These are phyloP conservation scores for Ogataea ganodermae DNA, from an alignment of 805 yeast genomes.

Conservation along the genomic window DNA sequence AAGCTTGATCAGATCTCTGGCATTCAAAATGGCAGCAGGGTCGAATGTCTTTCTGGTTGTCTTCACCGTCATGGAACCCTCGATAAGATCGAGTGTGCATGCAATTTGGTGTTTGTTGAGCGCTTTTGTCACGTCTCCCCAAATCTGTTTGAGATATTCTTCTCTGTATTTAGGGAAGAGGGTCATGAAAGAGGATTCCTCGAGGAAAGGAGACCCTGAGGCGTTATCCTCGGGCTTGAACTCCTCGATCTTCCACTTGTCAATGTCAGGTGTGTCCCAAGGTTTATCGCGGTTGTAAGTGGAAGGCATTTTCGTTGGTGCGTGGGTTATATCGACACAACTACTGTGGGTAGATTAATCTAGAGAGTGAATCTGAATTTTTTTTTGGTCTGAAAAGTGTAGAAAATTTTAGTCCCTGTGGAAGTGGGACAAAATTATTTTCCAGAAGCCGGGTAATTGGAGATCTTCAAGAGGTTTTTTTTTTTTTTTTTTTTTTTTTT, in stretches of 20 bases:
- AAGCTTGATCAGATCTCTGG: conserved; percentile 90
- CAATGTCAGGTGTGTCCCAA: conserved; percentile 95
- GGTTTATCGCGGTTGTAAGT: conserved; percentile 95
- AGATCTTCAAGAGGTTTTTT: not conserved
- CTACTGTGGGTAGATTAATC: too few relatives aligned
- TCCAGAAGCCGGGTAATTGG: not conserved
- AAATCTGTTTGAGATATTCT: conserved; percentile 78
- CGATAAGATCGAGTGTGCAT: conserved; percentile 88
- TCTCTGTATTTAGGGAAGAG: conserved; percentile 97
- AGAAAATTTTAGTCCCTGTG: conserved; percentile 12
- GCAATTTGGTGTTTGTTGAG: conserved; percentile 72
- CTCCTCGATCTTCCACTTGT: conserved; percentile 88
- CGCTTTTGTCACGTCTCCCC: conserved; percentile 90
- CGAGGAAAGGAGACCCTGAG: conserved; percentile 87
- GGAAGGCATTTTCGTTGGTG: conserved; percentile 63
- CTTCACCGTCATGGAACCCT: conserved; percentile 95
- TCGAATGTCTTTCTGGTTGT: conserved; percentile 95
- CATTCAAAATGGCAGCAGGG: conserved; percentile 90
- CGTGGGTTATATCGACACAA: too few relatives aligned
- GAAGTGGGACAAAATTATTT: conserved; percentile 7
- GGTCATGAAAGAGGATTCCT: conserved; percentile 93
- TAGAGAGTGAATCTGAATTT: not conserved
- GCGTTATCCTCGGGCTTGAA: conserved; percentile 88
- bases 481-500: conserved; percentile 4
- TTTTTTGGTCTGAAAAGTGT: not conserved